A percentile compares a stretch with the other conserved stretches of the same genome.
These are phyloP conservation scores for Globisporangium rhizosaccharum DNA, from an alignment of 352 stramenopile genomes.

Conservation along the genomic window DNA sequence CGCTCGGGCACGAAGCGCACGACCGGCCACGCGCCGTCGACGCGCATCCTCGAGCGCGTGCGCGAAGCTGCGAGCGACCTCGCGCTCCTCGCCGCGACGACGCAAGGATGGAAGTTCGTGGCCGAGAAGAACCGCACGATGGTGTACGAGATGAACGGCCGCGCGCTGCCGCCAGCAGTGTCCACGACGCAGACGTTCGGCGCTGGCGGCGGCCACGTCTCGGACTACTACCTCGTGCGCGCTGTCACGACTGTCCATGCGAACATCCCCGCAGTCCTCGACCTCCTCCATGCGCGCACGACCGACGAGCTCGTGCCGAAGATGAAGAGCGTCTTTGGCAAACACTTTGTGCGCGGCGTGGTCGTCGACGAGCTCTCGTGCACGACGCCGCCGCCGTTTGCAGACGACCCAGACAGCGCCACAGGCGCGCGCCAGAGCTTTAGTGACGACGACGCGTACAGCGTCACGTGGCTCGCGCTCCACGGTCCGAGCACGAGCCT, in stretches of 20 bases:
- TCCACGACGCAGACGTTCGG: conserved; percentile 44
- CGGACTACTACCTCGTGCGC: conserved; percentile 65
- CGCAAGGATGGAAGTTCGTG: conserved; percentile 43
- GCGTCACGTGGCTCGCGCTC: conserved; percentile 62
- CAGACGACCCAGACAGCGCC: conserved; percentile 20
- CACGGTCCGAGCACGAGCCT: conserved; percentile 27
- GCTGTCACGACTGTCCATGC: conserved; percentile 50
- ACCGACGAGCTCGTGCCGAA: conserved; percentile 42
- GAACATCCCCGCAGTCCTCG: conserved; percentile 38
- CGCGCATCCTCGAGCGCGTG: conserved; percentile 57
- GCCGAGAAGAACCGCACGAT: conserved; percentile 45
- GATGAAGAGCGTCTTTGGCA: conserved; percentile 57
- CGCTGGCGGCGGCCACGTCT: conserved; percentile 34
- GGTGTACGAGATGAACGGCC: conserved; percentile 57
- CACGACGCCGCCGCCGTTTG: conserved; percentile 45
- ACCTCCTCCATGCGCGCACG: conserved; percentile 35
- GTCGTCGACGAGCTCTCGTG: conserved; percentile 60
- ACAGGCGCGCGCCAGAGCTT: conserved; percentile 21
- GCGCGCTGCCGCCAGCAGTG: conserved; percentile 34
- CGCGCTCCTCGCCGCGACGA: conserved; percentile 34
- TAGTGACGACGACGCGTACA: conserved; percentile 62
- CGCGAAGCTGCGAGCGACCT: conserved; percentile 53
- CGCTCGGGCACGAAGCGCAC: conserved; percentile 40
- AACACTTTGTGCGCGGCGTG: conserved; percentile 45
- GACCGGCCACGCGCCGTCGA: conserved; percentile 46